A percentile compares a stretch with the other conserved stretches of the same genome.
These are phyloP conservation scores for Pythium vanterpoolii DNA, from an alignment of 352 stramenopile genomes.

Conservation along the genomic window DNA sequence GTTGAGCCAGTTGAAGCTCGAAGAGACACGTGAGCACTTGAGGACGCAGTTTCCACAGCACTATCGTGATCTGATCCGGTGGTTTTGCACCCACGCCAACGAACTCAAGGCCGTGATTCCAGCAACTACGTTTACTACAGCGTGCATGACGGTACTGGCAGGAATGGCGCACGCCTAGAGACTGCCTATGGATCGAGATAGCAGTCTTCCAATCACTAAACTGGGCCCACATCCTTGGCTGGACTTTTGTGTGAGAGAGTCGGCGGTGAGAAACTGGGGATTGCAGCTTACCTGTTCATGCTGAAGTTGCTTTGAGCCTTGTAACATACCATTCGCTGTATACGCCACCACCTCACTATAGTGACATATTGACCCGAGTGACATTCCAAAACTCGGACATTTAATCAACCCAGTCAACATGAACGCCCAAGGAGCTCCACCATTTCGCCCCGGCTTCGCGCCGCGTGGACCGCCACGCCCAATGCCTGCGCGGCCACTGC, in stretches of 20 bases:
- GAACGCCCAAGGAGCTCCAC: not conserved
- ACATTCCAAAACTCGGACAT: too few relatives aligned
- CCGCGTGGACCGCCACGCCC: not conserved
- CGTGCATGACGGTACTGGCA: conserved; percentile 42
- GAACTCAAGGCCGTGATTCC: conserved; percentile 30
- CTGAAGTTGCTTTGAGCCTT: not conserved
- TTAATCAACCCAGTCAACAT: not conserved
- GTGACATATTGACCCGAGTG: not conserved
- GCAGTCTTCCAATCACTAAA: too few relatives aligned
- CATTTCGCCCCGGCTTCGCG: not conserved
- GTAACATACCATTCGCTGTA: not conserved
- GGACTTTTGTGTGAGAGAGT: too few relatives aligned
- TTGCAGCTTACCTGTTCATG: not conserved
- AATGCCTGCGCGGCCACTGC: conserved; percentile 10
- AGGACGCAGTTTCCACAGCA: conserved; percentile 51
- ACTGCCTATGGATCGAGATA: too few relatives aligned
- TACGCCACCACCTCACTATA: not conserved
- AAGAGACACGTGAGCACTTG: conserved; percentile 46
- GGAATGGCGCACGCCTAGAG: conserved; percentile 15
- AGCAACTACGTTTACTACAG: conserved; percentile 30
- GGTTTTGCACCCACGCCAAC: conserved; percentile 37
- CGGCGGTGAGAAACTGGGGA: too few relatives aligned
- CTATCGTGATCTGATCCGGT: conserved; percentile 51
- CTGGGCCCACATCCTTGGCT: too few relatives aligned
- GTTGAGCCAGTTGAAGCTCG: conserved; percentile 38